Conservation (phyloP, 208 protist genomes). For the Trypanosoma cruzi region DNA sequence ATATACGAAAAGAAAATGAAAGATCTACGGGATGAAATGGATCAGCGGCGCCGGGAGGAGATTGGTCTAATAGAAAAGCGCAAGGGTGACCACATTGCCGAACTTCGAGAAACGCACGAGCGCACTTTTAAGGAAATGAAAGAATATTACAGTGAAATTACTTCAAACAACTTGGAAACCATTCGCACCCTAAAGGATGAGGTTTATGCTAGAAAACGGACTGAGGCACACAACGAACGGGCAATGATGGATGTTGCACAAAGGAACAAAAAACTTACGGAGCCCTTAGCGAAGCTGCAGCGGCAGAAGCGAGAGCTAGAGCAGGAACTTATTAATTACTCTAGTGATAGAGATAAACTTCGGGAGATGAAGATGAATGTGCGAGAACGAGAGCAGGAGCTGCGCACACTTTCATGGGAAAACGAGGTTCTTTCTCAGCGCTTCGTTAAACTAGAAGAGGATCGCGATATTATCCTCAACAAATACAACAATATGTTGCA, state of each 20-base stretch:
- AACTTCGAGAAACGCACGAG: slow-evolving; percentile 96
- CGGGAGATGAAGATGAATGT: slow-evolving; percentile 76
- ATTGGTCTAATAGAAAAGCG: slow-evolving; percentile 95
- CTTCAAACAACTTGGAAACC: slow-evolving; percentile 98
- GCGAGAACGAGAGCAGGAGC: slow-evolving; percentile 83
- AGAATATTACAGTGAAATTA: slow-evolving; percentile 99
- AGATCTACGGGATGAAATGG: slow-evolving; percentile 90
- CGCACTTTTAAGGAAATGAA: slow-evolving; percentile 97
- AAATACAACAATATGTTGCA: slow-evolving; percentile 96
- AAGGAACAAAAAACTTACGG: slow-evolving; percentile 96
- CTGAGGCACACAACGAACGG: slow-evolving; percentile 96
- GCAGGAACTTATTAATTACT: slow-evolving; percentile 91
- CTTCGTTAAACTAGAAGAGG: slow-evolving; percentile 91
- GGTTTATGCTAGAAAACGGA: slow-evolving; percentile 94
- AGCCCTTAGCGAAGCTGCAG: slow-evolving; percentile 94
- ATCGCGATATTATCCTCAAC: slow-evolving; percentile 95
- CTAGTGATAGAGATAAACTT: slow-evolving; percentile 89
- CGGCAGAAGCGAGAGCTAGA: slow-evolving; percentile 92
- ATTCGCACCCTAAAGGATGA: slow-evolving; percentile 98
- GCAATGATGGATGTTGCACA: slow-evolving; percentile 97
- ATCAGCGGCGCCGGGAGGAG: slow-evolving; percentile 91
- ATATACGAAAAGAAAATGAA: slow-evolving; percentile 95
- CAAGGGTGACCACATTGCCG: slow-evolving; percentile 96
- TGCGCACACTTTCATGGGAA: slow-evolving; percentile 94
- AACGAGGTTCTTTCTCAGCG: slow-evolving; percentile 96